Evolutionary conservation across 1,284 basidiomycete genomes (phyloP).

Genomic region (Chalciporus piperatoides): DNA sequence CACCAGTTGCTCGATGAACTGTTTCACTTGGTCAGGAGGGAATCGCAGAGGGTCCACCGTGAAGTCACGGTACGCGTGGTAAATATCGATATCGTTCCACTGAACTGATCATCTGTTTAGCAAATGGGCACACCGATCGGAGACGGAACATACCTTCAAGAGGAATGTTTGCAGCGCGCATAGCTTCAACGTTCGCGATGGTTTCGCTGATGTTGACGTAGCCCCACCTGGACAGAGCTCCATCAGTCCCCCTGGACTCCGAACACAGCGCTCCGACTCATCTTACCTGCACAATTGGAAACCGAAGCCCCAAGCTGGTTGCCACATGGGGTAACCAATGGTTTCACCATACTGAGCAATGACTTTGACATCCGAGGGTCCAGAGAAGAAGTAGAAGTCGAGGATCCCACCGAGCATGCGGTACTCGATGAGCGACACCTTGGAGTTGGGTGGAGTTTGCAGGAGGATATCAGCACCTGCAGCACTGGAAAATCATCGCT

Average conservation of each 20-base stretch:
- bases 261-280: background rate
- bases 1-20: slow-evolving; percentile 61
- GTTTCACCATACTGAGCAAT: slow-evolving; percentile 63
- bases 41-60: slow-evolving; percentile 65
- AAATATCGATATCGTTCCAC: slow-evolving; percentile 79
- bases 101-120: slow-evolving; percentile 42
- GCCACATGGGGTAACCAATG: slow-evolving; percentile 62
- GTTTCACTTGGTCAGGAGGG: slow-evolving; percentile 53
- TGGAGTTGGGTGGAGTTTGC: slow-evolving; percentile 48
- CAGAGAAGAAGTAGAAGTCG: slow-evolving; percentile 70
- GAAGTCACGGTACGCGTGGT: slow-evolving; percentile 64
- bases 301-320: slow-evolving; percentile 67
- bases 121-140: background rate
- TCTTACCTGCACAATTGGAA: slow-evolving; percentile 64
- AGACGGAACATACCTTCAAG: slow-evolving; percentile 48
- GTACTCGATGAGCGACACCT: slow-evolving; percentile 59
- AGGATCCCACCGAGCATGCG: slow-evolving; percentile 62
- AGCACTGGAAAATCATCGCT: slow-evolving; percentile 29
- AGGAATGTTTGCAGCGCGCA: slow-evolving; percentile 62
- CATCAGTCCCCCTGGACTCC: background rate
- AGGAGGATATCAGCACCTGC: slow-evolving; percentile 65
- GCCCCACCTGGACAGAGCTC: slow-evolving; percentile 42
- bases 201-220: slow-evolving; percentile 48
- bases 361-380: slow-evolving; percentile 59
- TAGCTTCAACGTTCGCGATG: slow-evolving; percentile 49